Evolutionary conservation across 176 grass and related monocot genomes (phyloP).

Genomic region (Coix lacrymajobi): DNA sequence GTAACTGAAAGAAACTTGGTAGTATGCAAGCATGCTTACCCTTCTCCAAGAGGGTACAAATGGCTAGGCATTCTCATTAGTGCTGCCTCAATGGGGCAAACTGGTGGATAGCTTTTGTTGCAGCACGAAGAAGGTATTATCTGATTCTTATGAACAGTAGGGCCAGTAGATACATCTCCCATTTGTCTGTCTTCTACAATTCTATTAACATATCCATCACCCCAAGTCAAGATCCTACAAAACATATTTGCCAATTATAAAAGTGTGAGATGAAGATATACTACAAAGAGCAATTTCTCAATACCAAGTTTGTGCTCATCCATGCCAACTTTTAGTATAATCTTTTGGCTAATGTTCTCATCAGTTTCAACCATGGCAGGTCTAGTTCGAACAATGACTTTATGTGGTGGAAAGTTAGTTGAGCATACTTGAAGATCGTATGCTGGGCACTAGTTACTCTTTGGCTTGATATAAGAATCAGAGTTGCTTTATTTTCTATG

Average conservation of each 20-base stretch:
- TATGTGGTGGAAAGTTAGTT: background rate
- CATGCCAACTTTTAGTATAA: background rate
- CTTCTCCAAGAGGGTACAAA: slow-evolving; percentile 62
- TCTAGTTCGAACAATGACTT: slow-evolving; percentile 10
- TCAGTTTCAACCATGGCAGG: background rate
- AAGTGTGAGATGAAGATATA: background rate
- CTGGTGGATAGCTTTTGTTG: slow-evolving; percentile 20
- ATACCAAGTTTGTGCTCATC: background rate
- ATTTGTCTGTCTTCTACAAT: background rate
- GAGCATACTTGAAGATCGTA: background rate
- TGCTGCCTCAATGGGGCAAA: slow-evolving; percentile 40
- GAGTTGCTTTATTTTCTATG: background rate
- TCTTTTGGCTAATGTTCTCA: background rate
- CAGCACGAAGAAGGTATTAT: slow-evolving; percentile 20
- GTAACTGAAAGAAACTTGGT: slow-evolving; percentile 1
- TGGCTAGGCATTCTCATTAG: slow-evolving; percentile 40
- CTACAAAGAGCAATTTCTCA: background rate
- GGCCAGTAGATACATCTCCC: slow-evolving; percentile 10
- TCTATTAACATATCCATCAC: slow-evolving; percentile 46
- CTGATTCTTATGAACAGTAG: slow-evolving; percentile 4
- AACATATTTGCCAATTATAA: slow-evolving; percentile 21
- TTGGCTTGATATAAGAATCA: background rate
- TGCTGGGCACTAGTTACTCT: background rate
- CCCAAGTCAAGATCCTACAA: slow-evolving; percentile 62
- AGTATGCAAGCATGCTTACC: slow-evolving; percentile 35